phyloP scores from a whole-genome alignment of 768 basidiomycete species.

The Termitomyces sp. region DNA sequence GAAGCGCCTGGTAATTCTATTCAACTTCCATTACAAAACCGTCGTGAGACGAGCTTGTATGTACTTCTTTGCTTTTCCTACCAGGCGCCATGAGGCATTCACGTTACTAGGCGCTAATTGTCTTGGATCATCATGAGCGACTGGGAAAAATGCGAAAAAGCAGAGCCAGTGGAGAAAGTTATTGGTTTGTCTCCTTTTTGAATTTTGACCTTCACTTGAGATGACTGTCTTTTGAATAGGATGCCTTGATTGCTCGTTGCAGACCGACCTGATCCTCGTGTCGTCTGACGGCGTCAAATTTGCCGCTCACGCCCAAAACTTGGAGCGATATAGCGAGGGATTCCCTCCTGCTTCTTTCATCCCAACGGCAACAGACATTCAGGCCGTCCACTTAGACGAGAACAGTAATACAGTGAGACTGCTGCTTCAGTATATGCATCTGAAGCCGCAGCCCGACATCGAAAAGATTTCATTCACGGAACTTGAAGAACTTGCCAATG shows the following conservation, averaged over 20 bases:
- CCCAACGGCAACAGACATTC: neutral
- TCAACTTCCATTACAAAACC: no score
- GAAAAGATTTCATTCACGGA: neutral
- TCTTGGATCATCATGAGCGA: neutral
- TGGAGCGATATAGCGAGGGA: constrained; percentile 5
- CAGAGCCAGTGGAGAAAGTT: neutral
- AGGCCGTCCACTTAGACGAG: neutral
- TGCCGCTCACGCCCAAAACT: constrained; percentile 2
- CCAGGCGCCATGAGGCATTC: no score
- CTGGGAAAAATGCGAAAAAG: neutral
- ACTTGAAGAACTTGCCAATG: constrained; percentile 3
- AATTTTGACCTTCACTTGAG: neutral
- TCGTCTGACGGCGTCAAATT: constrained; percentile 5
- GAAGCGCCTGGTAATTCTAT: no score
- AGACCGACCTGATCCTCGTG: constrained; percentile 3
- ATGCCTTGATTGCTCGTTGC: neutral
- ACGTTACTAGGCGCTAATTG: neutral
- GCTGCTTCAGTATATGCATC: constrained; percentile 3
- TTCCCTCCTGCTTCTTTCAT: constrained; percentile 1
- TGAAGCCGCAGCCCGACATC: constrained; percentile 3
- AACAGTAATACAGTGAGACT: neutral
- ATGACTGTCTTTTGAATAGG: neutral
- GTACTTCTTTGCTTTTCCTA: no score
- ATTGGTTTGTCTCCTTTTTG: neutral
- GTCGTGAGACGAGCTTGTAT: no score